These are phyloP conservation scores for Xylaria castorea DNA, from an alignment of 495 filamentous ascomycete genomes.

Conservation along the genomic window DNA sequence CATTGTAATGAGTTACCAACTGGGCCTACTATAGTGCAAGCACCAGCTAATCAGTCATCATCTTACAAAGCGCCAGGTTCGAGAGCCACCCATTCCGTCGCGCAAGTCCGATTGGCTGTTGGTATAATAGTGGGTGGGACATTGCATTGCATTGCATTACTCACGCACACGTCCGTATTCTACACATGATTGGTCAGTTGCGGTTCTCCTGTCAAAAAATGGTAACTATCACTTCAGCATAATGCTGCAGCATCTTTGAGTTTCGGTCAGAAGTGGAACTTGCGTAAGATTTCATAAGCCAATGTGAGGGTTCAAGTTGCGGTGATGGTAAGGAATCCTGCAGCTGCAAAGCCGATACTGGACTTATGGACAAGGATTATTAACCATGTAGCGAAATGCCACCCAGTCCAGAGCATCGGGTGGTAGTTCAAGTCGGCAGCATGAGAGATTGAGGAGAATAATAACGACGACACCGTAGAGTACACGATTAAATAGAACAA, in stretches of 20 bases:
- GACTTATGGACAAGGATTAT: neutral
- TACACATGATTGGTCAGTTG: neutral
- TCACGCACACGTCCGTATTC: too few relatives aligned
- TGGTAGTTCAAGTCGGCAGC: neutral
- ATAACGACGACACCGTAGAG: neutral
- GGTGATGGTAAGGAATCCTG: neutral
- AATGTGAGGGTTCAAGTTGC: neutral
- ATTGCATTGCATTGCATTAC: conserved; percentile 16
- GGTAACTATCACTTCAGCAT: neutral
- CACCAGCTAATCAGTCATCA: conserved; percentile 14
- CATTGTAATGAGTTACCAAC: conserved; percentile 9
- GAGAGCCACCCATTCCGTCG: neutral
- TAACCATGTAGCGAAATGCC: neutral
- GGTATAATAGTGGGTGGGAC: neutral
- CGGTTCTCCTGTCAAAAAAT: neutral
- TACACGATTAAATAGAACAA: neutral
- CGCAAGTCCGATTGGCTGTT: neutral
- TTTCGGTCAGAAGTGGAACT: conserved; percentile 7
- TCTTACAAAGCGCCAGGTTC: conserved; percentile 8
- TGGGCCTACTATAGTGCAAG: neutral
- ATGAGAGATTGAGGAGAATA: neutral
- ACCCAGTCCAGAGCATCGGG: neutral
- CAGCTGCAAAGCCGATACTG: neutral
- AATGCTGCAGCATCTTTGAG: neutral
- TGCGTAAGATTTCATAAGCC: neutral